These are phyloP conservation scores for Jasminum sambac DNA, from an alignment of 257 asterid species.

Conservation along the genomic window DNA sequence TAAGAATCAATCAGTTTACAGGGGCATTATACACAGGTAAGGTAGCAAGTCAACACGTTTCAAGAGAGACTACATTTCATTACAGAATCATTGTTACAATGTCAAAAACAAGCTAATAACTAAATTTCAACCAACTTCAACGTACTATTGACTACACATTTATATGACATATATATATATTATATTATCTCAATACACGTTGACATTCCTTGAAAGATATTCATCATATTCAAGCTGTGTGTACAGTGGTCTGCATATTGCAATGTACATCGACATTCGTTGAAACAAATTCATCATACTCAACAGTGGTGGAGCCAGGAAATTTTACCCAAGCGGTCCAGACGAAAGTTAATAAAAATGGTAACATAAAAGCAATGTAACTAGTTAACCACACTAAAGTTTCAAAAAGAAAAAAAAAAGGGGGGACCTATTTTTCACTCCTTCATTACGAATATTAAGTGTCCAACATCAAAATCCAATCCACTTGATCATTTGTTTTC, in stretches of 20 bases:
- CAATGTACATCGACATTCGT: neutral
- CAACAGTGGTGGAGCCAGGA: too few species aligned
- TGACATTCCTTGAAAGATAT: neutral
- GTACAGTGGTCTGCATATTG: neutral
- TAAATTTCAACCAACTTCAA: constrained; percentile 8
- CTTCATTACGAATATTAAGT: too few species aligned
- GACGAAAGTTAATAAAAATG: too few species aligned
- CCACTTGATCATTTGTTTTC: too few species aligned
- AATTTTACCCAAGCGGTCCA: too few species aligned
- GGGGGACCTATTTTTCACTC: too few species aligned
- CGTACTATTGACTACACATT: neutral
- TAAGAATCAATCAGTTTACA: constrained; percentile 11
- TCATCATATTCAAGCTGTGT: neutral
- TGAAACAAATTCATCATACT: neutral
- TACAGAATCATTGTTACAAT: neutral
- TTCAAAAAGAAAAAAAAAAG: too few species aligned
- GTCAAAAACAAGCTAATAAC: constrained; percentile 18
- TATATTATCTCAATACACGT: constrained; percentile 14
- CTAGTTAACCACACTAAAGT: too few species aligned
- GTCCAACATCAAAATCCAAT: too few species aligned
- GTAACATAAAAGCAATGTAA: too few species aligned
- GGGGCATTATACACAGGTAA: constrained; percentile 3
- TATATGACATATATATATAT: neutral
- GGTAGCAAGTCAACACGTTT: neutral
- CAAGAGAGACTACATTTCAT: neutral